Conservation (phyloP, 2,329 filamentous ascomycete genomes). For the Arthrobotrys pseudoclavata region DNA sequence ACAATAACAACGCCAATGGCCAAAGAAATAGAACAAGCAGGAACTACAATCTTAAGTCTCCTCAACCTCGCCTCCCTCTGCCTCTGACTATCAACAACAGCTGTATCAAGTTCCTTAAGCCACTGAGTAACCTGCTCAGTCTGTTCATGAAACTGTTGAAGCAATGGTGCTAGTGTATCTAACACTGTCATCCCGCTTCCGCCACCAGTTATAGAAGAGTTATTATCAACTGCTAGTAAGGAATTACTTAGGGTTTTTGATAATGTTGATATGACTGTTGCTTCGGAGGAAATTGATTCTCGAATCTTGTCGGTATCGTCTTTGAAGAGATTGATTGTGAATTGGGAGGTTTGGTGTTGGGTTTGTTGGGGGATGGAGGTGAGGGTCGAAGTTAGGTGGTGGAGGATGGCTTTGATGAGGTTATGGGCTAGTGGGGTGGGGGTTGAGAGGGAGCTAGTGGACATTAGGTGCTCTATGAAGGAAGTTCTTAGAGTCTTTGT, state of each 20-base stretch:
- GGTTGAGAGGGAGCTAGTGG: not conserved
- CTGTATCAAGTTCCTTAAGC: conserved; percentile 45
- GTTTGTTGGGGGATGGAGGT: conserved; percentile 34
- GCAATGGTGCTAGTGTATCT: conserved; percentile 29
- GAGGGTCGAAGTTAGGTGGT: conserved; percentile 37
- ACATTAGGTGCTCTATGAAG: conserved; percentile 50
- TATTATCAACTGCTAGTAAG: conserved; percentile 39
- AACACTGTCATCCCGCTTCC: not conserved
- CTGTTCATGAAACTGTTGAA: conserved; percentile 42
- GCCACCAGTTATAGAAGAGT: not conserved
- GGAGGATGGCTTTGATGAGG: conserved; percentile 45
- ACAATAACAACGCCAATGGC: conserved; percentile 43
- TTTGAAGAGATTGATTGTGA: conserved; percentile 56
- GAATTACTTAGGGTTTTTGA: conserved; percentile 42
- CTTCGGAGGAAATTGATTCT: conserved; percentile 38
- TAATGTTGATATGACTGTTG: conserved; percentile 36
- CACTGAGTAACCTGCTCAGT: conserved; percentile 53
- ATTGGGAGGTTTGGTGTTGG: conserved; percentile 39
- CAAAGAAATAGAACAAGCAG: conserved; percentile 48
- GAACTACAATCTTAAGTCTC: conserved; percentile 42
- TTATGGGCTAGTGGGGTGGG: conserved; percentile 22
- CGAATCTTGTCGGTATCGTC: conserved; percentile 48
- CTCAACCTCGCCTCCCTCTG: conserved; percentile 40
- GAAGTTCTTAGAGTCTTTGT: conserved; percentile 33
- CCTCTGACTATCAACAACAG: conserved; percentile 43